Percentiles rank a stretch among this genome's conserved stretches.
These are phyloP conservation scores for Amanita molliuscula DNA, from an alignment of 768 basidiomycete genomes.

Conservation along the genomic window DNA sequence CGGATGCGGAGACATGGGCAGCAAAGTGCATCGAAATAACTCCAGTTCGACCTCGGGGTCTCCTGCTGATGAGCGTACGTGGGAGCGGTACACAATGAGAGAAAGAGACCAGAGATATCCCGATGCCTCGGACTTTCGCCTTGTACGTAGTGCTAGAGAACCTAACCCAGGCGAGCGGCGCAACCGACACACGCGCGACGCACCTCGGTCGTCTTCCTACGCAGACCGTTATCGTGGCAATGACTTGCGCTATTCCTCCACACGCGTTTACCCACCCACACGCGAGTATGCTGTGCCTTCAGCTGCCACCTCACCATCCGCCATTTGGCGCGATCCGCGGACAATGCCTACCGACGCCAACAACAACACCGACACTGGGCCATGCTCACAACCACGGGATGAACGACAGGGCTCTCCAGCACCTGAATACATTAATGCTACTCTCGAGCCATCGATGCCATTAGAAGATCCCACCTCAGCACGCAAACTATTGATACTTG, in stretches of 20 bases:
- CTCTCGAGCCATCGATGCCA: constrained; percentile 18
- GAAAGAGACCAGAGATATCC: neutral
- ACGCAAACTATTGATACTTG: constrained; percentile 64
- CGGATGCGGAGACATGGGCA: neutral
- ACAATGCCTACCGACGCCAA: neutral
- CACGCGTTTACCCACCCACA: neutral
- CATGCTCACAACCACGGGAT: neutral
- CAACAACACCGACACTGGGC: neutral
- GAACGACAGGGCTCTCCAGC: neutral
- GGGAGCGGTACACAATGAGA: neutral
- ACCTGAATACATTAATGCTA: constrained; percentile 20
- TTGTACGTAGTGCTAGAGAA: neutral
- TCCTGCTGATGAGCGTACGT: neutral
- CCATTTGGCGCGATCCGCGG: neutral
- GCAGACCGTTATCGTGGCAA: neutral
- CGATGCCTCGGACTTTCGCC: neutral
- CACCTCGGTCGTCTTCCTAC: neutral
- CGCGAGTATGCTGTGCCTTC: neutral
- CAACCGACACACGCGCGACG: neutral
- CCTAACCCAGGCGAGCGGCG: neutral
- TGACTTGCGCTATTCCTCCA: neutral
- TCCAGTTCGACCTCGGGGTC: neutral
- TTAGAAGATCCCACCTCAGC: constrained; percentile 16
- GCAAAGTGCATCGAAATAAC: neutral
- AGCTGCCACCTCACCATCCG: neutral